phyloP scores from a whole-genome alignment of 116 monocot genomes.

The Cymodocea nodosa region DNA sequence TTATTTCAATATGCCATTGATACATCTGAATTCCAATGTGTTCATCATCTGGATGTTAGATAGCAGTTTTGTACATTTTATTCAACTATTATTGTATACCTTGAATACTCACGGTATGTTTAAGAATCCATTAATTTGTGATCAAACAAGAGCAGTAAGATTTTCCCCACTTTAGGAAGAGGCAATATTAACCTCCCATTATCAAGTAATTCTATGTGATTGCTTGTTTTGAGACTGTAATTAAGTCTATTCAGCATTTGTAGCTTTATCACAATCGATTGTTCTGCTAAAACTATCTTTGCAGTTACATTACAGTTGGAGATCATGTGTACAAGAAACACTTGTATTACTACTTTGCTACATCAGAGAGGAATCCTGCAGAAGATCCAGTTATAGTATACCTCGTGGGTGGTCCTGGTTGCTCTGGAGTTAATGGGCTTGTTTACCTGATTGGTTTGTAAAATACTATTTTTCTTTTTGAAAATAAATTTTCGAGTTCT shows the following conservation, averaged over 20 bases:
- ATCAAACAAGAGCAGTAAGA: background rate
- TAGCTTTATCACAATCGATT: background rate
- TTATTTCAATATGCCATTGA: background rate
- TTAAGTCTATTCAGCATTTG: background rate
- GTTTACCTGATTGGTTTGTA: constrained; percentile 6
- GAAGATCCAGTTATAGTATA: constrained; percentile 9
- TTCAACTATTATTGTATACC: no score
- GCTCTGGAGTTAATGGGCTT: constrained; percentile 3
- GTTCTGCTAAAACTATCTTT: background rate
- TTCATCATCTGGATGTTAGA: background rate
- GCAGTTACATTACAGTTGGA: constrained; percentile 8
- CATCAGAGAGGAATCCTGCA: constrained; percentile 10
- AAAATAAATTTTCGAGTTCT: background rate
- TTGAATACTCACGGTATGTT: no score
- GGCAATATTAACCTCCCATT: background rate
- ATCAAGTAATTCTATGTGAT: no score
- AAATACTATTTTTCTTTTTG: background rate
- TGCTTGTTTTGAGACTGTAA: background rate
- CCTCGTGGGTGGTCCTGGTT: constrained; percentile 10
- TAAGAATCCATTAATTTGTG: background rate
- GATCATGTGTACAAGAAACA: background rate
- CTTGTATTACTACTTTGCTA: constrained; percentile 15
- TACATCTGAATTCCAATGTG: background rate
- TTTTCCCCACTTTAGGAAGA: background rate
- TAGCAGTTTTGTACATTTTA: no score